Evolutionary conservation across 2,329 filamentous ascomycete species (phyloP), one percentile per base, ranked within the genome.

Genomic region (Calonectria pteridis): DNA sequence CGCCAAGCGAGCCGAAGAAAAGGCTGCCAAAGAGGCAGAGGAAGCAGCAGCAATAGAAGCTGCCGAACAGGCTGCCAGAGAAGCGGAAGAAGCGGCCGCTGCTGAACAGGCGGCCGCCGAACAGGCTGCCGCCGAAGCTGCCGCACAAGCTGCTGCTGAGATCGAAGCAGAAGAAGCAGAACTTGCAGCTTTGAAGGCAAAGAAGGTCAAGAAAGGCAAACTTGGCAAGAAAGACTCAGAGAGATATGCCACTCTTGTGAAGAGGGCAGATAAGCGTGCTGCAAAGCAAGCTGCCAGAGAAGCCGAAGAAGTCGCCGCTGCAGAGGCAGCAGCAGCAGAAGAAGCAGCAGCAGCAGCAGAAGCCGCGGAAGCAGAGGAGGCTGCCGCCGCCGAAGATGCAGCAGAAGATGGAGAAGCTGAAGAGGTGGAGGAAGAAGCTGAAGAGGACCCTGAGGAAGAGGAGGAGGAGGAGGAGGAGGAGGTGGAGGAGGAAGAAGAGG

Each of bases 81-180:
- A 73, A 64, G 66, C 51, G 3, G 51, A 55, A 14, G 51, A 55
- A 4, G 51, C 51, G n/a, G 55, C 55, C 13, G 55, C 55, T 29
- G 55, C 55, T 4, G 55, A 35, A 40, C n/a, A 40, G 23, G 55
- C 33, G 0, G 55, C 55, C 6, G 55, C 55, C 10, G 55, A 62
- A 28, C 23, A 23, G 1, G 55, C 55, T 6, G 55, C 55, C 5
- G 55, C 33, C 1, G 59, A 37, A 3, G 64, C 51, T 16, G 75
- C 76, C 1, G 72, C 69, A 2, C 67, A 75, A 62, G 77, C 51
- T 23, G 63, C 51, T 2, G 63, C 63, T 4, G 26, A 64, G n/a
- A 65, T 76, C 31, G 82, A 84, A 4, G 82, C 83, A 31, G 84
- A 87, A 71, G 84, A 84, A 9, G 84, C 85, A 58, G 86, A 88